These are phyloP conservation scores for Porphyrellus cyaneotinctus DNA, from an alignment of 768 basidiomycete genomes.

Conservation along the genomic window DNA sequence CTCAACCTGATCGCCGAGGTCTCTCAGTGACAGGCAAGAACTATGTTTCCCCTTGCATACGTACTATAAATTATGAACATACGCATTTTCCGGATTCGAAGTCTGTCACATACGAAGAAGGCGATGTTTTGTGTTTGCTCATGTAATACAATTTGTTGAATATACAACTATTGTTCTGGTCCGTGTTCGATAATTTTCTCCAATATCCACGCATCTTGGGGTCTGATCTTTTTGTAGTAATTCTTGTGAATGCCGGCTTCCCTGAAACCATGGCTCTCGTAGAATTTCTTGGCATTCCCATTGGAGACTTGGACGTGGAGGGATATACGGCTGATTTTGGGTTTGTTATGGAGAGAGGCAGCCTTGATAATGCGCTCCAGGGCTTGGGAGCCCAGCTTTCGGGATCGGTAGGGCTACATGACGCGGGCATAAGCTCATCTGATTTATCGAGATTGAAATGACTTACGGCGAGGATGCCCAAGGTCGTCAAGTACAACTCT, in stretches of 20 bases:
- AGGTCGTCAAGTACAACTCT: conserved; percentile 76
- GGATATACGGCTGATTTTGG: conserved; percentile 66
- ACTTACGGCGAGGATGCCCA: conserved; percentile 84
- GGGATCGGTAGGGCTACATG: conserved; percentile 77
- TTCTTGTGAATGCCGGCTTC: conserved; percentile 61
- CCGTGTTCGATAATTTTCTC: conserved; percentile 50
- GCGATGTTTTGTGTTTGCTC: conserved; percentile 8
- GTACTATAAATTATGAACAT: conserved; percentile 30
- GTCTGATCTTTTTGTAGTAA: conserved; percentile 89
- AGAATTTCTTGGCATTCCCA: conserved; percentile 70
- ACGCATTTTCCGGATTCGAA: conserved; percentile 13
- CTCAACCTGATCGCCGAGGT: conserved; percentile 16
- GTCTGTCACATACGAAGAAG: conserved; percentile 14
- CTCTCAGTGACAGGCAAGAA: conserved; percentile 14
- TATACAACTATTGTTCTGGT: conserved; percentile 22
- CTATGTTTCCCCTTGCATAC: conserved; percentile 24
- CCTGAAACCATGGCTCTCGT: conserved; percentile 77
- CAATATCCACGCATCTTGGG: conserved; percentile 83
- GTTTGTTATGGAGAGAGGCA: conserved; percentile 54
- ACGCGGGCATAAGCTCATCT: conserved; percentile 12
- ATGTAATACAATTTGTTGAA: conserved; percentile 25
- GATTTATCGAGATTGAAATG: conserved; percentile 8
- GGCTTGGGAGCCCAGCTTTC: conserved; percentile 68
- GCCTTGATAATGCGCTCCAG: conserved; percentile 65
- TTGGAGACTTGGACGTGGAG: conserved; percentile 90